Evolutionary conservation across 2,329 filamentous ascomycete species (phyloP), one percentile per base, ranked within the genome.

Genomic region (Apiospora kogelbergensis): DNA sequence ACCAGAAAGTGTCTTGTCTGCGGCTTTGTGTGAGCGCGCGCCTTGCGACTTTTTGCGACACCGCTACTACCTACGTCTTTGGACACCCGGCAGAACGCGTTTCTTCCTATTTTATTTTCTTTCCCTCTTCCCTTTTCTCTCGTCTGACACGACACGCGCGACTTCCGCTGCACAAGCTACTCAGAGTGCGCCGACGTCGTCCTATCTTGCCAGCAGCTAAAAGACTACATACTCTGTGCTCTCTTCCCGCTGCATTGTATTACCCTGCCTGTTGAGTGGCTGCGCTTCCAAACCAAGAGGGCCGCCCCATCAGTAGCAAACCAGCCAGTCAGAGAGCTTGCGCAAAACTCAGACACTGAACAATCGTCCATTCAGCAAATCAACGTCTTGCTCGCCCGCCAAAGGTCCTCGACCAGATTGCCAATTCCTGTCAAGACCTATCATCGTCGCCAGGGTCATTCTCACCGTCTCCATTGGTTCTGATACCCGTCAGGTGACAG

Each of bases 401-500:
- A 81, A 78, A 78, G 76, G 76, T 22, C 66, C 75, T 74, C 75
- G 74, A 76, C 73, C 75, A 76, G 75, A 76, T 77, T 78, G 75
- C 76, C 73, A 77, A 74, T 74, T 74, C 75, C 73, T 67, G 74
- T 75, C 83, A 76, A 82, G 76, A 79, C 85, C 86, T 88, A 87
- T 88, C 84, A 86, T 77, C 78, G 79, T 81, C 80, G 76, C 76
- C 76, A 84, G 75, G 80, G 74, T 79, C 77, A 70, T 71, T 75
- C 73, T 84, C 78, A 77, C 72, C 74, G 67, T 78, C 78, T 79
- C 75, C 75, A 88, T 88, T 88, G 86, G 85, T 75, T 78, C 72
- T 77, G 70, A 70, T 68, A 17, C 70, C 69, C 73, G 81, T 87
- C 86, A 87, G 85, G 84, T 88, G 86, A 88, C 86, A 79, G 71